Evolutionary conservation across 1,139 yeast genomes (phyloP), one percentile per base, ranked within the genome.

Genomic region (Geotrichum europaeum): DNA sequence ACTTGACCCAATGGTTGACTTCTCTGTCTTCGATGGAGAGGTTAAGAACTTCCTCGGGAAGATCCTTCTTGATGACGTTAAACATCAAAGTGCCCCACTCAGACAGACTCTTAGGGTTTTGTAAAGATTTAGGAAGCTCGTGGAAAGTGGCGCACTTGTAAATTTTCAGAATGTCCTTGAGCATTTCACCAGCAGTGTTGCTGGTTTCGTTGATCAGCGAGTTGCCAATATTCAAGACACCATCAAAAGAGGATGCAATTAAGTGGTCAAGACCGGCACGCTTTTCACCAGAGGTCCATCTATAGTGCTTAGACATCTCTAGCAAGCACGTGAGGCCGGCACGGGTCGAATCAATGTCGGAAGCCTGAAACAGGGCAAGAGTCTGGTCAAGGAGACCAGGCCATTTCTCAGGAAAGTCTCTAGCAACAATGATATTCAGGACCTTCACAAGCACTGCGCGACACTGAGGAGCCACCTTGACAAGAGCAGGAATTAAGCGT

Each of bases 31-130:
- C 82, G 49, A 74, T 76, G 49, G 82, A 84, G 10, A 78, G 67
- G 3, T 75, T 72, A 62, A 79, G 67, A 1, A 83, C 79, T 15
- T 75, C 72, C 5, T 73, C 71, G 2, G 96, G 90, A 7, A 87
- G 75, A 1, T 78, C 78, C 76, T 83, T 80, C 65, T 83, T 84
- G 57, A 89, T 82, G 4, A 89, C 81, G 22, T 81, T 78, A 51
- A 90, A 85, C 68, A 91, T 94, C 65, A 94, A 81, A 61, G 84
- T 82, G 1, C 89, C 87, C 96, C 98, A 92, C 25, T 81, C 79
- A 13, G 82, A 76, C 58, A 91, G 76, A 6, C 80, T 73, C 18
- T 84, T 86, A 54, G 79, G 76, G 1, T 81, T 73, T 72, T 87
- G 96, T 62, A 92, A 77, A 2, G 83, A 81, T 6, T 71, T 76